Evolutionary conservation across 148 eudicot genomes (phyloP), one percentile per base, ranked within the genome.

Genomic region (Dysphania ambrosioides): DNA sequence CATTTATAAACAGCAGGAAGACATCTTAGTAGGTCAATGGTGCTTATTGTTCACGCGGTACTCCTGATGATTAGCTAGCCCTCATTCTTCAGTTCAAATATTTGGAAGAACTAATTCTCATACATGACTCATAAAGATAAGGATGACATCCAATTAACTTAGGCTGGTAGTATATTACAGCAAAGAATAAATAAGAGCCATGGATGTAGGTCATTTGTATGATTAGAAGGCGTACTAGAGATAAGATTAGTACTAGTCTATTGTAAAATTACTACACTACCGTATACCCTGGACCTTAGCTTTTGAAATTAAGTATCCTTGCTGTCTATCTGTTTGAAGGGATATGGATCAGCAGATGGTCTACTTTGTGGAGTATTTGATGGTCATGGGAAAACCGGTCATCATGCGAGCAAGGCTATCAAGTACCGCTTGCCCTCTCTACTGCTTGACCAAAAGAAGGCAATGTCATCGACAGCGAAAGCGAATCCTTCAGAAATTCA

Each of bases 311-410:
- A n/a, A 36, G 40, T 36, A 8, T 4, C 40, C 8, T 6, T 47
- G 21, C 16, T 16, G 16, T 47, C 21, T 47, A 13, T 47, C 6
- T 47, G 16, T 51, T 59, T 79, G 63, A 69, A 79, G 82, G 74
- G 82, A 9, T 81, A 68, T 68, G 81, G 74, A 24, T 42, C 64
- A 36, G 61, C 53, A 73, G 88, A 87, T 51, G 81, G 87, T 18
- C 79, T 90, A 40, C 82, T 88, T 36, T 87, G 93, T 78, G 95
- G 97, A 42, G 97, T 90, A 32, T 92, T 89, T 74, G 97, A 91
- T 80, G 97, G 97, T 72, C 97, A 91, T 66, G 97, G 97, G 68
- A 89, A 88, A 59, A 75, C 83, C 34, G 97, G 97, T 60, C 97
- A 92, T 80, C 73, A 83, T 73, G 97, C 87, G 23, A 86, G 93